Evolutionary conservation across 495 filamentous ascomycete genomes (phyloP).

Genomic region (Friedmanniomyces simplex): DNA sequence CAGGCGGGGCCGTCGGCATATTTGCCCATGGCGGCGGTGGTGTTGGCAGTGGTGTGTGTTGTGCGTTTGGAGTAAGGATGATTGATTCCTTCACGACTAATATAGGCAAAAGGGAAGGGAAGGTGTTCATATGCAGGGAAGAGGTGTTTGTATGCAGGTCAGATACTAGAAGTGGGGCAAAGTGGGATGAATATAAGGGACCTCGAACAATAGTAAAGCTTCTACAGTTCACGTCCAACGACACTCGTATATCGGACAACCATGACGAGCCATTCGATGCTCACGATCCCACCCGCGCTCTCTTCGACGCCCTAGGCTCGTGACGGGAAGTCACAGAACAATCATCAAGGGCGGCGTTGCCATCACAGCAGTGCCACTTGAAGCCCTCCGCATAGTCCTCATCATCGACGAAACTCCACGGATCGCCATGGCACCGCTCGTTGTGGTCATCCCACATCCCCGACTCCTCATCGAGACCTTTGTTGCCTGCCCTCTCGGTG

Average conservation of each 20-base stretch:
- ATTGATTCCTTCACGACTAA: too few relatives aligned
- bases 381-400: background rate
- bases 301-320: background rate
- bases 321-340: background rate
- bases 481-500: background rate
- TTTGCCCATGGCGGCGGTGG: conserved; percentile 17
- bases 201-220: too few relatives aligned
- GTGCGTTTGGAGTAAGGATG: too few relatives aligned
- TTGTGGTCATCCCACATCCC: background rate
- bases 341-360: background rate
- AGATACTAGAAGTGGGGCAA: too few relatives aligned
- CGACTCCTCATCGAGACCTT: background rate
- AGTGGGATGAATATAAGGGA: too few relatives aligned
- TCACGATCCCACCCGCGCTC: too few relatives aligned
- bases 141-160: too few relatives aligned
- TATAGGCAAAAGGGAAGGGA: too few relatives aligned
- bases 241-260: too few relatives aligned
- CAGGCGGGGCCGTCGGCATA: conserved; percentile 66
- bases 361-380: conserved; percentile 2
- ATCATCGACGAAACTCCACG: background rate
- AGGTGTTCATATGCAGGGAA: too few relatives aligned
- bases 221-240: too few relatives aligned
- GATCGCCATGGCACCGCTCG: background rate
- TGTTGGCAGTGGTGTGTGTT: background rate
- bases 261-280: background rate